Evolutionary conservation across 257 asterid genomes (phyloP).

Genomic region (Solanum appendiculatum): DNA sequence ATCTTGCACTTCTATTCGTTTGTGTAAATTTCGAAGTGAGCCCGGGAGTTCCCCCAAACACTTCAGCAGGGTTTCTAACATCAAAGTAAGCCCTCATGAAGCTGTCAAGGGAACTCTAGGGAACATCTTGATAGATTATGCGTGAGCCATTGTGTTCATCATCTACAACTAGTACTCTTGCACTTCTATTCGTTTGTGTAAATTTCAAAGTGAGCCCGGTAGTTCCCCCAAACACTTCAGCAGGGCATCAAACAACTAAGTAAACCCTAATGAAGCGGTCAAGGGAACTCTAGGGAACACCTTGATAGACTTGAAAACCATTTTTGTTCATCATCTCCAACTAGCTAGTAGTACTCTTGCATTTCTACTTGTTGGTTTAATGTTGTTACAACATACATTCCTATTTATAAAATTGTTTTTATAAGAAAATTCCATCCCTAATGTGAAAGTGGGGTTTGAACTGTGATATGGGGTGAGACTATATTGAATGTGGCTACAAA

Average conservation of each 20-base stretch:
- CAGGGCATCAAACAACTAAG: neutral
- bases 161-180: neutral
- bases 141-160: neutral
- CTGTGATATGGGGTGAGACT: neutral
- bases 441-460: neutral
- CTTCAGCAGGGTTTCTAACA: neutral
- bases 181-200: neutral
- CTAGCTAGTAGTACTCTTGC: neutral
- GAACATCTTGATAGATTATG: neutral
- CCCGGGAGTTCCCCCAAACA: neutral
- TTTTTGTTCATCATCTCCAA: neutral
- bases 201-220: neutral
- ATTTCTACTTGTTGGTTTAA: neutral
- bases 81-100: neutral
- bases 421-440: neutral
- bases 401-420: neutral
- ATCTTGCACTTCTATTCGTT: neutral
- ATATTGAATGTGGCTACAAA: neutral
- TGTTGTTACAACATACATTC: neutral
- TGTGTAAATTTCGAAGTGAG: neutral
- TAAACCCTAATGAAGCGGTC: too few relatives aligned
- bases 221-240: slow-evolving; percentile 33
- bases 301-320: too few relatives aligned
- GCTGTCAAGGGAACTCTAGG: neutral
- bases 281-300: too few relatives aligned